Base-by-base conservation (phyloP, 768 basidiomycete genomes). In the Tricholoma saponaceum region DNA sequence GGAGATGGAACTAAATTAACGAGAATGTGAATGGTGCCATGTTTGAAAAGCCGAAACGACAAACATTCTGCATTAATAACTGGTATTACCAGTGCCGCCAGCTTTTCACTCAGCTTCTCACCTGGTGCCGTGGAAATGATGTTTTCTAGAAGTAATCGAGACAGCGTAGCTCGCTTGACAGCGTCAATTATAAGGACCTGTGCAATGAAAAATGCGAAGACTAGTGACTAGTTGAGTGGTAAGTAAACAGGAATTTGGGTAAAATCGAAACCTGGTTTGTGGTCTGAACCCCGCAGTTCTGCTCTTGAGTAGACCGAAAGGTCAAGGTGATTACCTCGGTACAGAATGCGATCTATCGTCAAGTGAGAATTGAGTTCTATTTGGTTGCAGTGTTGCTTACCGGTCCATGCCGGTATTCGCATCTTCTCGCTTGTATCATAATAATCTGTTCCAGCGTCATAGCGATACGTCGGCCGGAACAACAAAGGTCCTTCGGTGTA, bases 391-490 rank as follows among this genome's bases (percentile, higher is more conserved):
- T 26, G 28, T 37, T 53, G 37, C 81, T 58, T 56, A 94, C 94
- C 94, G 64, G 96, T 98, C 95, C 95, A 98, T 16, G 96, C 93
- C 5, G 97, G 97, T 67, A 97, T 89, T 23, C 97, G 83, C 82
- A 87, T 84, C 76, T 98, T 99, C 72, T 98, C 97, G 67, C 92
- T 91, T 13, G 92, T 90, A 70, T 99, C 97, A 69, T 98, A 99
- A 50, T 79, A 79, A 60, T 97, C 89, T 8, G 94, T 86, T 9
- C 85, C 83, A 5, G 87, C 67, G 66, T 90, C 86, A 66, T 95
- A 98, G 61, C 92, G 90, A 75, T 99, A 98, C 2, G 96, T 99
- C 7, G 97, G 97, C 13, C 85, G 78, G 75, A 99, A 99, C n/a
- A 90, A 67, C 16, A 98, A 70, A 0, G 92, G 91, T 0, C 93